These are phyloP conservation scores for Pythium rishiriense DNA, from an alignment of 352 stramenopile species.

Conservation along the genomic window DNA sequence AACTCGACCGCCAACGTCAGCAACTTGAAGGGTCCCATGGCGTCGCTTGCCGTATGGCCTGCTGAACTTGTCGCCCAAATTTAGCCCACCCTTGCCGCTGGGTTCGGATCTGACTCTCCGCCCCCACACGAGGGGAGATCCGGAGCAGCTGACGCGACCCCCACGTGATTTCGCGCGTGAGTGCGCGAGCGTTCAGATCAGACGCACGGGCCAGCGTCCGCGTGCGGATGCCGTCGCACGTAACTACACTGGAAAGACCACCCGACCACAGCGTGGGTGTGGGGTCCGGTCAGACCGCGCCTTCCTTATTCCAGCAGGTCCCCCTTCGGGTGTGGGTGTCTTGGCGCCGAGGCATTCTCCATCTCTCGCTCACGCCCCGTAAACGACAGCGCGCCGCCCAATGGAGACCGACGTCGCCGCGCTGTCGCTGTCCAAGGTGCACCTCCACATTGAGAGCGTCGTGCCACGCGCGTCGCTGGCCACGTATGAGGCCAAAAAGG, in stretches of 20 bases:
- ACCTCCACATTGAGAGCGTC: conserved; percentile 57
- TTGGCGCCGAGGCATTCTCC: background rate
- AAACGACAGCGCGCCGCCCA: background rate
- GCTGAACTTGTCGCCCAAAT: background rate
- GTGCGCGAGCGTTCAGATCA: conserved; percentile 8
- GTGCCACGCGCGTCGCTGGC: conserved; percentile 42
- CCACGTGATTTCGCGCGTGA: background rate
- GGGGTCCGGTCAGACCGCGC: too few relatives aligned
- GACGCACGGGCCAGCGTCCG: background rate
- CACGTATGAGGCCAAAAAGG: conserved; percentile 34
- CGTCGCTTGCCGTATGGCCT: background rate
- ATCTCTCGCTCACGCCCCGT: background rate
- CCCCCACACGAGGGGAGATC: background rate
- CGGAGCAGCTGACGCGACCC: background rate
- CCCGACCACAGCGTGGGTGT: too few relatives aligned
- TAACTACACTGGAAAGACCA: too few relatives aligned
- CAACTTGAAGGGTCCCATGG: conserved; percentile 5
- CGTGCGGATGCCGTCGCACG: too few relatives aligned
- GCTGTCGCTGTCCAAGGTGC: conserved; percentile 46
- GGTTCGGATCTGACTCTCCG: conserved; percentile 15
- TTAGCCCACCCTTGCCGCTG: background rate
- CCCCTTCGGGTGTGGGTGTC: too few relatives aligned
- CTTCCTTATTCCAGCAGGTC: background rate
- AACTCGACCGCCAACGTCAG: background rate
- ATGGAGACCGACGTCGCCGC: conserved; percentile 17